These are phyloP conservation scores for Arabidopsis thaliana DNA, from an alignment of 345 rosid genomes.

Conservation along the genomic window TAIR10.1 NC_003076.8:9746501-9747000, in stretches of 20 bases:
- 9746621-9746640: neutral
- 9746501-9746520: constrained; percentile 51
- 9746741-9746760: constrained; percentile 70
- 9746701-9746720: constrained; percentile 89
- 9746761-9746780: constrained; percentile 47
- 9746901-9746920: constrained; percentile 10
- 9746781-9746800: constrained; percentile 39
- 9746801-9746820: constrained; percentile 1
- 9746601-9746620: constrained; percentile 53
- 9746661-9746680: constrained; percentile 4
- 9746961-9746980: neutral
- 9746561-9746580: constrained; percentile 77
- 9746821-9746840: neutral
- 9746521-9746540: constrained; percentile 79
- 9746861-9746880: constrained; percentile 13
- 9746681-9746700: constrained; percentile 45
- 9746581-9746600: constrained; percentile 89
- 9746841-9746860: constrained; percentile 1
- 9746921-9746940: neutral
- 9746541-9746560: constrained; percentile 82
- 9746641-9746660: constrained; percentile 20
- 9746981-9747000: neutral
- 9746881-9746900: constrained; percentile 1
- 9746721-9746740: constrained; percentile 68
- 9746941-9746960: constrained; percentile 2